phyloP scores from a whole-genome alignment of 106 monocot genomes.

The Dendrobium huoshanense region DNA sequence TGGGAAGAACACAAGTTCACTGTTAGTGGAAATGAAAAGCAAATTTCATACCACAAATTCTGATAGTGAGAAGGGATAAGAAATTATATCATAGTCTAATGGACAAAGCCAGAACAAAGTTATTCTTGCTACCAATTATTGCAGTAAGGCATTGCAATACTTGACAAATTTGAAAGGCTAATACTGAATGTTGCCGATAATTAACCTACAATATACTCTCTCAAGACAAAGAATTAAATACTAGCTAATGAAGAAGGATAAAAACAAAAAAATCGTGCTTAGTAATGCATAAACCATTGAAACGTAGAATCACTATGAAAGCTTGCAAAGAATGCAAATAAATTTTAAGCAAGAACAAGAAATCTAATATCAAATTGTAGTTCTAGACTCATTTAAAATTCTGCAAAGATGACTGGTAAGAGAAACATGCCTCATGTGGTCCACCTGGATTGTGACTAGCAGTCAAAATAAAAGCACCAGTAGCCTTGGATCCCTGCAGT shows the following conservation, averaged over 20 bases:
- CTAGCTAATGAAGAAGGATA: not conserved
- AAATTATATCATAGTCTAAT: not conserved
- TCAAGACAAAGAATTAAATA: not conserved
- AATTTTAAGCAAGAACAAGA: not conserved
- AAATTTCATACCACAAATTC: not conserved
- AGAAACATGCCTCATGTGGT: constrained; percentile 45
- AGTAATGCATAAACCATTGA: not conserved
- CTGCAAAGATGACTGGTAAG: not conserved
- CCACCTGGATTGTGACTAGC: constrained; percentile 99
- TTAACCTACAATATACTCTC: not conserved
- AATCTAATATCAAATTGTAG: not conserved
- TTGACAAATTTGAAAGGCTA: not conserved
- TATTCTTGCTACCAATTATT: not conserved
- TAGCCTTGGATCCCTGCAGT: constrained; percentile 58
- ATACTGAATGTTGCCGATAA: not conserved
- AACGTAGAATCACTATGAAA: not conserved
- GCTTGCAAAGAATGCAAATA: not conserved
- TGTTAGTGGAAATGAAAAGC: not conserved
- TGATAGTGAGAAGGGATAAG: not conserved
- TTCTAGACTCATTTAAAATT: not conserved
- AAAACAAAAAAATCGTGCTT: not conserved
- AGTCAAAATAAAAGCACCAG: constrained; percentile 93
- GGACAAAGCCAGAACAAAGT: not conserved
- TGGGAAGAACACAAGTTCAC: constrained; percentile 17
- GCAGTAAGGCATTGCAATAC: not conserved